phyloP scores from a whole-genome alignment of 371 early-diverging fungal genomes.

The Mortierella polycephala region DNA sequence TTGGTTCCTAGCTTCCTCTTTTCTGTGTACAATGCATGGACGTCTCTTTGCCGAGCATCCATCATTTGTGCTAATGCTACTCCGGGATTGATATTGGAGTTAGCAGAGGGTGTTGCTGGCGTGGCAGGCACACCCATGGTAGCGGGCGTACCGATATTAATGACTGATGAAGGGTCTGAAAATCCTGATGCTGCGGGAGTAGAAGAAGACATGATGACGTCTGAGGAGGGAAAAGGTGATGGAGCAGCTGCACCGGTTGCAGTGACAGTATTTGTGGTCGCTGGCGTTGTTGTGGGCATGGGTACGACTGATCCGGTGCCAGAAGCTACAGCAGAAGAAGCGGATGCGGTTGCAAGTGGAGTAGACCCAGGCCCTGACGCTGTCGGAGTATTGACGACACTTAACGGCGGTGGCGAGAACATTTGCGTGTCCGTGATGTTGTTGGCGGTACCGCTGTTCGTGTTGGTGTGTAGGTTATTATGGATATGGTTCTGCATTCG shows the following conservation, averaged over 20 bases:
- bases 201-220: conserved; percentile 27
- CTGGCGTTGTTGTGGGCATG: not conserved
- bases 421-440: conserved; percentile 18
- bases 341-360: not conserved
- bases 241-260: not conserved
- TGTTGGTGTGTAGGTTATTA: conserved; percentile 23
- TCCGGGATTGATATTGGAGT: not conserved
- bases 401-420: conserved; percentile 30
- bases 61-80: conserved; percentile 37
- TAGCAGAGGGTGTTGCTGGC: conserved; percentile 26
- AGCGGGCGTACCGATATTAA: not conserved
- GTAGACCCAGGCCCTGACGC: conserved; percentile 8
- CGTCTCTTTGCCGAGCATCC: conserved; percentile 46
- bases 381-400: conserved; percentile 31
- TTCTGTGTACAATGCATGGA: conserved; percentile 27
- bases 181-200: conserved; percentile 20
- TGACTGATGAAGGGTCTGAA: not conserved
- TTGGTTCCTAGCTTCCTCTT: conserved; percentile 24
- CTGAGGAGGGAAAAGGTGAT: conserved; percentile 26
- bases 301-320: not conserved
- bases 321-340: conserved; percentile 1
- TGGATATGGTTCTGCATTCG: conserved; percentile 48
- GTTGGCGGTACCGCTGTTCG: conserved; percentile 2
- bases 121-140: conserved; percentile 11
- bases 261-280: not conserved